phyloP scores from a whole-genome alignment of 2,329 filamentous ascomycete species.

The Teratosphaeriaceae sp. region DNA sequence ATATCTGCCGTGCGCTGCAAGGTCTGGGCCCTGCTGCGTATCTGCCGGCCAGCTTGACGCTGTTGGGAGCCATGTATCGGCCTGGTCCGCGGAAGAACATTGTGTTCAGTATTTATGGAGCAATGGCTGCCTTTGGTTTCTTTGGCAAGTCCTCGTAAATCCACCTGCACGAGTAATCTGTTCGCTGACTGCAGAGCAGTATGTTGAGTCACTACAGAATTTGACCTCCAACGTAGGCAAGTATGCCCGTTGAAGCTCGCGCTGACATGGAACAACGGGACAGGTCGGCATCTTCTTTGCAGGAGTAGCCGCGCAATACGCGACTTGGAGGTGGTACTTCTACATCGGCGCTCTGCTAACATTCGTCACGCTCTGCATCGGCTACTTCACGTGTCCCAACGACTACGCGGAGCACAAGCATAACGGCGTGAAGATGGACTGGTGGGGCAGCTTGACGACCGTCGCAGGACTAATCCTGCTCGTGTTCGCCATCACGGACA shows the following conservation, averaged over 20 bases:
- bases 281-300: constrained; percentile 60
- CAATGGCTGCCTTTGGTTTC: constrained; percentile 49
- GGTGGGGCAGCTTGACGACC: constrained; percentile 54
- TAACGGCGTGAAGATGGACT: constrained; percentile 58
- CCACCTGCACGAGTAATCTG: too few species aligned
- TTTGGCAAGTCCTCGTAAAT: too few species aligned
- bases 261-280: too few species aligned
- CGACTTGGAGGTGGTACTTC: constrained; percentile 35
- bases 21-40: constrained; percentile 31
- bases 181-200: too few species aligned
- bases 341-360: constrained; percentile 55
- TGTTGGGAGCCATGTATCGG: constrained; percentile 29
- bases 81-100: constrained; percentile 32
- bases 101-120: constrained; percentile 39
- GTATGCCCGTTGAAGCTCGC: too few species aligned
- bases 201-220: too few species aligned
- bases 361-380: constrained; percentile 39
- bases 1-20: constrained; percentile 29
- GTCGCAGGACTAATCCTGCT: constrained; percentile 61
- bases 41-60: constrained; percentile 26
- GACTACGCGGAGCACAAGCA: constrained; percentile 33
- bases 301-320: constrained; percentile 52
- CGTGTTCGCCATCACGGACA: constrained; percentile 69
- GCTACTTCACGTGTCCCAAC: constrained; percentile 45
- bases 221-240: too few species aligned